Conservation (phyloP, 2,329 filamentous ascomycete genomes). For the Colletotrichum sp. region DNA sequence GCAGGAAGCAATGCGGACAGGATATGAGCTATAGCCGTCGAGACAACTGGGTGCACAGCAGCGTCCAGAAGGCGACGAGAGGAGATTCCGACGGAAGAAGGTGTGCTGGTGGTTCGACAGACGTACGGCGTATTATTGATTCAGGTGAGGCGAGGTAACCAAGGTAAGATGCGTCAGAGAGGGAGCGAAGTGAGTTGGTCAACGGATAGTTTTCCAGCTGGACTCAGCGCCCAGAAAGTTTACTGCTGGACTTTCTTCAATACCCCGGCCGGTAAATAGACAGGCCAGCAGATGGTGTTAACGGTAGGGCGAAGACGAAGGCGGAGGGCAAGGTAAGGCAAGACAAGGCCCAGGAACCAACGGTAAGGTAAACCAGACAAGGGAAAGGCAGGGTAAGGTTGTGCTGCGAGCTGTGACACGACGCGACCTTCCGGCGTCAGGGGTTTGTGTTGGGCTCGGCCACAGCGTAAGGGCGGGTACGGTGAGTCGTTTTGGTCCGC, state of each 20-base stretch:
- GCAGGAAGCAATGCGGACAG: neutral
- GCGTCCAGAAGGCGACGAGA: constrained; percentile 1
- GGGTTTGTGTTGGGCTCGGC: constrained; percentile 11
- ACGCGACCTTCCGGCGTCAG: constrained; percentile 18
- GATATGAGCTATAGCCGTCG: neutral
- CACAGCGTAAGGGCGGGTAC: constrained; percentile 6
- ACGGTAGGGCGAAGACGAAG: constrained; percentile 14
- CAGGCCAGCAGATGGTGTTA: neutral
- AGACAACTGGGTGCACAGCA: constrained; percentile 15
- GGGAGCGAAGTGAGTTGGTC: neutral
- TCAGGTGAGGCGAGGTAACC: neutral
- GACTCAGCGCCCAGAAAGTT: constrained; percentile 11
- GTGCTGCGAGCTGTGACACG: constrained; percentile 4
- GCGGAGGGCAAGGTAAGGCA: neutral
- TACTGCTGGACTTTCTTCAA: neutral
- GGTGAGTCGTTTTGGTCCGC: neutral
- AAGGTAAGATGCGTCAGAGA: neutral
- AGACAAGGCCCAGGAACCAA: neutral
- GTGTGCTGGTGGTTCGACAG: constrained; percentile 3
- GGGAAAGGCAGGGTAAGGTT: neutral
- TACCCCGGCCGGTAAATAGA: neutral
- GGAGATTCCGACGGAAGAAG: neutral
- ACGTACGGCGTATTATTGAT: neutral
- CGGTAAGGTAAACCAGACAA: neutral
- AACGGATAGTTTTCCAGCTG: neutral